Base-by-base conservation (phyloP, 257 asterid species). In the Solanum okadae region DNA sequence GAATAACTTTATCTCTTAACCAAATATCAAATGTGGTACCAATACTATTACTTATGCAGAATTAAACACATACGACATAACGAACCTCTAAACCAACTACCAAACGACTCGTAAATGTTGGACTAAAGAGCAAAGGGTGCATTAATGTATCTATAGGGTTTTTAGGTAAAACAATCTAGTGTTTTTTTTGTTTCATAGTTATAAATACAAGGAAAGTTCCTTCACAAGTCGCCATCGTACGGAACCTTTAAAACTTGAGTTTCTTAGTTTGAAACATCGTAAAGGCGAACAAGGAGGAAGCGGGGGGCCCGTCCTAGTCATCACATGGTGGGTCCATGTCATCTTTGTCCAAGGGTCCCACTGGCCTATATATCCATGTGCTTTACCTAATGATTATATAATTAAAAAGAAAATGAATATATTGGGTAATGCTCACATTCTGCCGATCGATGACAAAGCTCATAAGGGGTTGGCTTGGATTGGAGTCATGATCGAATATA, bases 251-350 rank as follows among this genome's bases (percentile, higher is more conserved):
- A 6, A 76, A n/a, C 61, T 78, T 77, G n/a, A 68, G 72, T 38
- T 65, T 83, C n/a, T 20, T 83, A 56, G 34, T 59, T 40, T 4
- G 6, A 44, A 79, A 46, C 86, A 46, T 79, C 25, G 67, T 25
- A 25, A 27, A 20, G 70, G 77, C 77, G 63, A 40, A 77, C 35
- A 23, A 25, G 40, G 52, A 40, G 63, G 20, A 27, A 56, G 33
- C 10, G 22, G 13, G 25, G 67, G 37, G n/a, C 2, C n/a, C 63
- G 79, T 90, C 91, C 91, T 85, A 89, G 89, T 83, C 93, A 88
- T 89, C 87, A 81, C 87, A 63, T 68, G 71, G 91, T 90, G 91
- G 92, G 90, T 75, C 93, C 92, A 85, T 3, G 78, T 82, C 88
- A 88, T 73, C 67, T 85, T 56, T 49, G 56, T 34, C 18, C 20